Percentiles rank a stretch among this genome's conserved stretches.
Evolutionary conservation across 176 grass and related monocot genomes (phyloP).

Genomic region (Lolium rigidum): DNA sequence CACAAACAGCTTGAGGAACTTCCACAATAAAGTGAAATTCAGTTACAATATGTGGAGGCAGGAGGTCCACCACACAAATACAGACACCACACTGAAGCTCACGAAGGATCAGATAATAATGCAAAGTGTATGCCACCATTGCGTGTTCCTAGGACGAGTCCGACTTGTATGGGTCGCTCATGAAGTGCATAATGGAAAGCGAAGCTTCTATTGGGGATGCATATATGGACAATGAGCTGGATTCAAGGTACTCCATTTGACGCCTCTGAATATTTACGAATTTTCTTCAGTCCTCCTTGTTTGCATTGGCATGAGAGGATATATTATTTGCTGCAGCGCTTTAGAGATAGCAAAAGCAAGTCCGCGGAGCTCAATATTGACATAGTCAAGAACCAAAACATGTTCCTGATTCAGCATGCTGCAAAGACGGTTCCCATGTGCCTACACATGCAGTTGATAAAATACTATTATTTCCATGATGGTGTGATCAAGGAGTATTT

Average conservation of each 20-base stretch:
- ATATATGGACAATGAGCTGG: constrained; percentile 59
- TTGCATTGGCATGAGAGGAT: constrained; percentile 21
- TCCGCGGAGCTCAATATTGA: constrained; percentile 76
- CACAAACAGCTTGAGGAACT: constrained; percentile 61
- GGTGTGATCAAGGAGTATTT: constrained; percentile 3
- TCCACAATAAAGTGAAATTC: constrained; percentile 56
- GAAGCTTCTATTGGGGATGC: constrained; percentile 61
- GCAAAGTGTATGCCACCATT: constrained; percentile 82
- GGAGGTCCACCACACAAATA: constrained; percentile 56
- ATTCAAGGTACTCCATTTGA: constrained; percentile 44
- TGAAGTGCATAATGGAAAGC: constrained; percentile 73
- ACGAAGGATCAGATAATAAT: constrained; percentile 91
- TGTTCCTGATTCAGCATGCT: constrained; percentile 94
- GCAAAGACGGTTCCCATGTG: constrained; percentile 94
- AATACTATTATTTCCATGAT: constrained; percentile 60
- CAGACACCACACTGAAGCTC: constrained; percentile 65
- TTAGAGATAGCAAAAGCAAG: constrained; percentile 87
- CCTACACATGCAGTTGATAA: constrained; percentile 86
- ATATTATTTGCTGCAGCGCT: constrained; percentile 59
- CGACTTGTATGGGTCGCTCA: constrained; percentile 60
- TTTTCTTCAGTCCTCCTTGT: constrained; percentile 26
- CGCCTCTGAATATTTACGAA: constrained; percentile 26
- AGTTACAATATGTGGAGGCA: constrained; percentile 84
- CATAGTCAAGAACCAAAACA: constrained; percentile 80
- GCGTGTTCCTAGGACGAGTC: constrained; percentile 56